Base-by-base conservation (phyloP, 306 rosid genomes). In the Astragalus membranaceus region DNA sequence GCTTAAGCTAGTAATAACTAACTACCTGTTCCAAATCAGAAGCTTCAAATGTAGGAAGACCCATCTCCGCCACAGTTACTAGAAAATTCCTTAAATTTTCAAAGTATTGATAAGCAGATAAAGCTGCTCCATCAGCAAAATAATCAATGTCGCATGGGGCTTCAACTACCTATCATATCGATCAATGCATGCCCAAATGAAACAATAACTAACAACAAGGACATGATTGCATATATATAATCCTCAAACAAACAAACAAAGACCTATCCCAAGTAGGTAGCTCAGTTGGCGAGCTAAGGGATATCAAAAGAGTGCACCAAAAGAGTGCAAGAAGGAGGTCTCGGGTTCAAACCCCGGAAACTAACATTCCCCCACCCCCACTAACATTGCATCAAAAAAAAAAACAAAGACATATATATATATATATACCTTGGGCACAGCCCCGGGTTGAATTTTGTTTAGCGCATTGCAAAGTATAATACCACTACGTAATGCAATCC, bases 1-100 rank as follows among this genome's bases (percentile, higher is more conserved):
- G 9, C 80, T 39, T 64, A 39, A 17, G 50, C 51, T 4, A 53
- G 12, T 17, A 56, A 15, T 20, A 20, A 20, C 23, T 29, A 43
- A 78, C 33, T 29, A 88, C 98, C 91, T 87, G 83, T 74, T 91
- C 96, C 78, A 94, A 81, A 80, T 94, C 99, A 73, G 95, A 91
- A 66, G 87, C 91, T 72, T 89, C 92, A 67, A 91, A 94, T 64
- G 84, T 86, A 26, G 99, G 99, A 78, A 94, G 85, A 43, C 83
- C 86, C 81, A 82, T 36, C 73, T 67, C 81, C 58, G 52, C 67
- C 78, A 66, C 14, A 20, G 83, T 72, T 47, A 82, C 81, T 1
- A 82, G 75, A 60, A 79, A 82, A 37, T 82, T 82, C 73, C 83
- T 75, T 14, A 82, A 69, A 70, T 82, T 82, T 75, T 82, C 86